phyloP scores from a whole-genome alignment of 805 yeast genomes.

The Candida koratica region DNA sequence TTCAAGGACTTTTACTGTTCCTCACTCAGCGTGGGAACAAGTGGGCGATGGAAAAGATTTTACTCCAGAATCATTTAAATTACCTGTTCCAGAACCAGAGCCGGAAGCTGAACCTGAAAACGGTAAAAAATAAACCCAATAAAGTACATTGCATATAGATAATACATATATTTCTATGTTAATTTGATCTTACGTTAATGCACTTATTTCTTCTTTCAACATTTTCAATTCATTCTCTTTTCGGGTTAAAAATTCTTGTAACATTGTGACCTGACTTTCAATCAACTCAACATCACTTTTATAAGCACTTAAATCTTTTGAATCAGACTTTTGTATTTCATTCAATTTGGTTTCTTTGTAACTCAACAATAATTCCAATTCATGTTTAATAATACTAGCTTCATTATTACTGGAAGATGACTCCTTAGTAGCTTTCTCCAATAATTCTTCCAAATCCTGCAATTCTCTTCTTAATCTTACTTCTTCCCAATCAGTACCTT shows the following conservation, averaged over 20 bases:
- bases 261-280: slow-evolving; percentile 68
- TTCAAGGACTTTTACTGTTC: slow-evolving; percentile 85
- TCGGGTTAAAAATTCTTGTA: slow-evolving; percentile 62
- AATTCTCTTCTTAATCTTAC: slow-evolving; percentile 78
- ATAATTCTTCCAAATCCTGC: slow-evolving; percentile 65
- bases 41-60: slow-evolving; percentile 83
- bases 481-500: slow-evolving; percentile 91
- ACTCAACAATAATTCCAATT: slow-evolving; percentile 75
- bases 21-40: slow-evolving; percentile 87
- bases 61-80: slow-evolving; percentile 75
- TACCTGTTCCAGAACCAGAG: slow-evolving; percentile 80
- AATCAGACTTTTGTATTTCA: slow-evolving; percentile 7
- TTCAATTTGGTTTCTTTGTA: slow-evolving; percentile 64
- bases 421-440: slow-evolving; percentile 45
- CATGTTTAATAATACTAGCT: slow-evolving; percentile 44
- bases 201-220: slow-evolving; percentile 42
- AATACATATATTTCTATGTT: slow-evolving; percentile 5
- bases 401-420: slow-evolving; percentile 18
- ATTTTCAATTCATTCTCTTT: slow-evolving; percentile 59
- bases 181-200: slow-evolving; percentile 13
- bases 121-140: slow-evolving; percentile 28
- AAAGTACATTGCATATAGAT: slow-evolving; percentile 5
- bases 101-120: slow-evolving; percentile 40
- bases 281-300: slow-evolving; percentile 63
- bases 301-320: slow-evolving; percentile 47